phyloP scores from a whole-genome alignment of 345 rosid species.

The Eucalyptus cloeziana region DNA sequence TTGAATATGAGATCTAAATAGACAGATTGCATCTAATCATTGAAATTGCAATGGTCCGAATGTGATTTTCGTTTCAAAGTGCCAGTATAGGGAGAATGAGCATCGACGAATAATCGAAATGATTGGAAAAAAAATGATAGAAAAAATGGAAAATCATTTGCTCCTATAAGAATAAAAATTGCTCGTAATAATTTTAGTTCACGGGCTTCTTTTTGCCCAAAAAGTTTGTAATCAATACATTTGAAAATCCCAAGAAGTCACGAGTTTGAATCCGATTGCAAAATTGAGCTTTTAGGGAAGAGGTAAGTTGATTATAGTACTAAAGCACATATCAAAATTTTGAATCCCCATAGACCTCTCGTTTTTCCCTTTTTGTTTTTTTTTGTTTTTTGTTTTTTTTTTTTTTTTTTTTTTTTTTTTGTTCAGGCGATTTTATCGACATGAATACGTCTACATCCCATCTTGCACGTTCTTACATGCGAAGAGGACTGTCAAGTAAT shows the following conservation, averaged over 20 bases:
- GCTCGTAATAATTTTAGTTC: not conserved
- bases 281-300: not conserved
- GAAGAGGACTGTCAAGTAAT: not conserved
- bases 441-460: not conserved
- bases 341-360: not conserved
- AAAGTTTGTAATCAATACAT: too few relatives aligned
- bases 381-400: too few relatives aligned
- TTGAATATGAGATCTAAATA: not conserved
- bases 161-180: not conserved
- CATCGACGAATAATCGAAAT: too few relatives aligned
- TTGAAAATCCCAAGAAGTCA: not conserved
- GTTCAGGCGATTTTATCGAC: not conserved
- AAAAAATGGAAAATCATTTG: not conserved
- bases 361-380: not conserved
- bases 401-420: too few relatives aligned
- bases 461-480: not conserved
- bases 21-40: not conserved
- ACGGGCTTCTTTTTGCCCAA: not conserved
- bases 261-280: not conserved
- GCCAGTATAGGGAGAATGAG: not conserved
- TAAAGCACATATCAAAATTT: not conserved
- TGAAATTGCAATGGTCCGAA: not conserved
- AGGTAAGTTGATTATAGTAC: not conserved
- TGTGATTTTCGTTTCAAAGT: not conserved
- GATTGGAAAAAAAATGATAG: not conserved